Evolutionary conservation across 2,329 filamentous ascomycete genomes (phyloP).

Genomic region (Huntiella savannae): DNA sequence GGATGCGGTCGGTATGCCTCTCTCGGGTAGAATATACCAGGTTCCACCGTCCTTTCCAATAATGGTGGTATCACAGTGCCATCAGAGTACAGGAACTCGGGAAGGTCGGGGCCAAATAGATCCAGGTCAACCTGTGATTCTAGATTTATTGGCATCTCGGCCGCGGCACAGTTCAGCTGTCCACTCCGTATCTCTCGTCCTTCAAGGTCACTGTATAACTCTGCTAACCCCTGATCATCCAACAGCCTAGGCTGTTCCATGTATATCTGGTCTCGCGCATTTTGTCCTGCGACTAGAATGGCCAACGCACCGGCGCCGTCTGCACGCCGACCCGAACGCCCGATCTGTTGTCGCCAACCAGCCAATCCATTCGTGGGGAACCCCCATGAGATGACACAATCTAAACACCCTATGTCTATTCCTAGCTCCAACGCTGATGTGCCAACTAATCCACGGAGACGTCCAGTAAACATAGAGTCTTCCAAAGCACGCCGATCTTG

Average conservation of each 20-base stretch:
- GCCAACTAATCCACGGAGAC: conserved; percentile 78
- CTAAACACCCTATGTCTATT: conserved; percentile 83
- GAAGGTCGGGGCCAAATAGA: conserved; percentile 51
- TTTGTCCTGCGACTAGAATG: conserved; percentile 72
- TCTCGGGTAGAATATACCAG: conserved; percentile 76
- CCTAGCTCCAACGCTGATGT: conserved; percentile 86
- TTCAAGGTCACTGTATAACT: conserved; percentile 75
- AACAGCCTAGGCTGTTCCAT: conserved; percentile 94
- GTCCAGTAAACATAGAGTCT: conserved; percentile 91
- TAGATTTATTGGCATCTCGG: conserved; percentile 81
- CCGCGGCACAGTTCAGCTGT: conserved; percentile 86
- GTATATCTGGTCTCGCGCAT: conserved; percentile 84
- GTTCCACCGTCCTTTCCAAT: conserved; percentile 16
- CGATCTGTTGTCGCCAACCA: conserved; percentile 86
- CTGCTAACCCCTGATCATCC: conserved; percentile 76
- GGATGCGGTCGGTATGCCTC: conserved; percentile 73
- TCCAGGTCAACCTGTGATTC: conserved; percentile 40
- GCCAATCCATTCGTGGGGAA: conserved; percentile 87
- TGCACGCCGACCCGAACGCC: conserved; percentile 60
- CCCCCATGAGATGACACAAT: conserved; percentile 82
- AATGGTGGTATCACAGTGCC: background rate
- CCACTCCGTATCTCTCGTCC: conserved; percentile 86
- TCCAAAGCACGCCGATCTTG: conserved; percentile 81
- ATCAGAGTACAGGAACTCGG: conserved; percentile 29
- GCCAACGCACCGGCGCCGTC: conserved; percentile 54